Base-by-base conservation (phyloP, 2,329 filamentous ascomycete species). In the Talaromyces amestolkiae region DNA sequence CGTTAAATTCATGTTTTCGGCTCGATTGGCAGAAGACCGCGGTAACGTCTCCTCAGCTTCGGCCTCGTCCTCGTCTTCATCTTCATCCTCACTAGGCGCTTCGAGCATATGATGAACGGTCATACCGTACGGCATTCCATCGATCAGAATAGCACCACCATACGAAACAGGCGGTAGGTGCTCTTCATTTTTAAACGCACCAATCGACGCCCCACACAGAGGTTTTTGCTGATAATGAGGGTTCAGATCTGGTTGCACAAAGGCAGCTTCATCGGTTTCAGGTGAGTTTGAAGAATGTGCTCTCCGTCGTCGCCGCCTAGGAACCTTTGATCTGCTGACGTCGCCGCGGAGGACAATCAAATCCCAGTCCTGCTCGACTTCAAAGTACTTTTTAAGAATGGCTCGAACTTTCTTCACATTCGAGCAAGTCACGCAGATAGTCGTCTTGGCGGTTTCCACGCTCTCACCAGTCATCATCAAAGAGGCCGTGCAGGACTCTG, bases 71-170 rank as follows among this genome's bases (percentile, higher is more conserved):
- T 76, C 74, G 17, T 77, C 76, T 1, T 67, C 65, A 10, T 79
- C 80, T 15, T 86, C 84, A 51, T 85, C 83, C 53, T 85, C 83
- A 65, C 84, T 85, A 11, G 85, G 81, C 13, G 81, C 79, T 71
- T 97, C 94, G 2, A 98, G 86, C 88, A 98, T 94, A 76, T 98
- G 94, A 73, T 98, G 94, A 0, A 98, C 94, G 24, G 92, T 97
- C 91, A 98, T 95, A 13, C 94, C 94, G 72, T 93, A 95, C 0
- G 91, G 87, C 75, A 90, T 88, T 64, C 91, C 88, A 73, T 98
- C 93, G 1, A 98, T 87, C 37, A 95, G 81, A 47, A 98, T 87
- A 3, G 97, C 84, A 9, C 94, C 94, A 13, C 94, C 94, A 70
- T 96, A 93, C 37, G 92, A 96, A 3, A 96, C 94, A 1, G 94